Evolutionary conservation across 2,329 filamentous ascomycete species (phyloP), one percentile per base, ranked within the genome.

Genomic region (Microcera coccophila): DNA sequence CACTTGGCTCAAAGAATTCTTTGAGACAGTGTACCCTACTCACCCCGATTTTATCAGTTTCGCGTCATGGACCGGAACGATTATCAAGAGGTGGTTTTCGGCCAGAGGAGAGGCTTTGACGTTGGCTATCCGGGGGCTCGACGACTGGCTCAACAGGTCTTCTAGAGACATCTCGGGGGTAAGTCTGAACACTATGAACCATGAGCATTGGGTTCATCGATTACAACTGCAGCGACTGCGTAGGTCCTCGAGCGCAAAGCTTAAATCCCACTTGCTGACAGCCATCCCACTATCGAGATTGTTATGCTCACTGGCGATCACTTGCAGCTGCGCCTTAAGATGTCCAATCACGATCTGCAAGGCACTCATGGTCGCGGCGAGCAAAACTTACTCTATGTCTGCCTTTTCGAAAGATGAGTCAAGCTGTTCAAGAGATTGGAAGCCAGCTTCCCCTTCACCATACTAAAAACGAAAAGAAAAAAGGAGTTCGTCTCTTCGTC

Each of bases 401-500:
- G 49, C 39, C 45, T 50, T 5, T 75, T 80, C 36, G 76, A 79
- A 55, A 58, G 74, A 12, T 38, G 38, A 1, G 33, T 38, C 57
- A 77, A 4, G 65, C 57, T 1, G 40, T 50, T 1, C 57, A 56
- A 0, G 50, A 55, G 18, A 50, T 52, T 0, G 62, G 50, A 1
- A 43, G 57, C 11, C 21, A 50, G 1, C 33, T 50, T 63, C 1
- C 62, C 65, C 0, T 59, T 67, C 5, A 62, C 60, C 5, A 58
- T 60, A 3, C 64, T 87, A 3, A 66, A 80, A 10, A 74, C 72
- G 0, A 83, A 88, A 55, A 67, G 81, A 11, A 72, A 83, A 10
- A 87, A n/a, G n/a, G n/a, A n/a, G n/a, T 87, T 82, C 72, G 76
- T 39, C 84, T 83, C 0, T 69, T 68, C 0, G 82, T 88, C 9